Percentiles rank a stretch among this genome's conserved stretches.
Evolutionary conservation across 2,329 filamentous ascomycete species (phyloP).

Genomic region (Elsinoe fawcettii): DNA sequence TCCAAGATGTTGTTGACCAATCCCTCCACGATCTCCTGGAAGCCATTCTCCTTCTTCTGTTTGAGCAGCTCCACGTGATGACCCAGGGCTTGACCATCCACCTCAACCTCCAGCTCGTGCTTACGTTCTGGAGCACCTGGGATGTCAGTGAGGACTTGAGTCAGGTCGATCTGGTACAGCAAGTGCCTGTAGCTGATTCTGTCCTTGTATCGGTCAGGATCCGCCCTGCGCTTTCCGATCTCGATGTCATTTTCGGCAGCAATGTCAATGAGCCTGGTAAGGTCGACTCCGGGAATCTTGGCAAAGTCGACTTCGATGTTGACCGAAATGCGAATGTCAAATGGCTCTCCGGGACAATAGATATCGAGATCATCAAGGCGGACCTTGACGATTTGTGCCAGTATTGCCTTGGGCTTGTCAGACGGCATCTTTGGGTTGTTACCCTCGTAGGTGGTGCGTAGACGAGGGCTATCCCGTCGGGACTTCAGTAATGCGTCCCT

Average conservation of each 20-base stretch:
- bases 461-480: slow-evolving; percentile 49
- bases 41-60: slow-evolving; percentile 49
- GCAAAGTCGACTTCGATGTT: slow-evolving; percentile 80
- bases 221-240: slow-evolving; percentile 26
- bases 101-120: slow-evolving; percentile 74
- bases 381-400: slow-evolving; percentile 84
- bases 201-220: slow-evolving; percentile 56
- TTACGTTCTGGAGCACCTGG: slow-evolving; percentile 48
- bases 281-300: slow-evolving; percentile 50
- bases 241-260: slow-evolving; percentile 35
- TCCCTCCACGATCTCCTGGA: slow-evolving; percentile 61
- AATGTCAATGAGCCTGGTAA: slow-evolving; percentile 43
- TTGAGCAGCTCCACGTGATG: slow-evolving; percentile 56
- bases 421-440: slow-evolving; percentile 45
- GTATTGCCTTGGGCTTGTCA: slow-evolving; percentile 53
- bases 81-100: slow-evolving; percentile 56
- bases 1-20: slow-evolving; percentile 66
- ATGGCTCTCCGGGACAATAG: slow-evolving; percentile 64
- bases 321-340: slow-evolving; percentile 89
- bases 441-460: slow-evolving; percentile 42
- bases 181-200: slow-evolving; percentile 84
- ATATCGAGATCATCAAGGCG: slow-evolving; percentile 85
- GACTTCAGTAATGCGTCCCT: slow-evolving; percentile 38
- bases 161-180: slow-evolving; percentile 84
- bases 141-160: slow-evolving; percentile 63